phyloP scores from a whole-genome alignment of 2,329 filamentous ascomycete genomes.

The Trichoderma afroharzianum region DNA sequence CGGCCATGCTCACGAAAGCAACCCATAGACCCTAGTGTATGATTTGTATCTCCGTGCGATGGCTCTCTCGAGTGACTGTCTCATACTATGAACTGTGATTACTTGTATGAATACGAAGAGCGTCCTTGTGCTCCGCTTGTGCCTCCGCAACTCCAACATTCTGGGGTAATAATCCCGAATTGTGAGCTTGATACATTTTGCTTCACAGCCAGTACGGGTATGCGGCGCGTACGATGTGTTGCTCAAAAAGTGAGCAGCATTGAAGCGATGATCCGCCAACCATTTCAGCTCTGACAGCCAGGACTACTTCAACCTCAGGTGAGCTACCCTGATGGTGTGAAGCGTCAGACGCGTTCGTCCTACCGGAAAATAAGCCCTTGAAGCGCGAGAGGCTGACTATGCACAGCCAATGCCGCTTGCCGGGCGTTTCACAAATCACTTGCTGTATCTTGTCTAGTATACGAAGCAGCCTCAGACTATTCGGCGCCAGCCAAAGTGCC shows the following conservation, averaged over 20 bases:
- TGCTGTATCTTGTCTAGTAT: not conserved
- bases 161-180: not conserved
- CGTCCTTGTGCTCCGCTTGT: not conserved
- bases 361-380: not conserved
- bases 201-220: not conserved
- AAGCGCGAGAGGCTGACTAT: not conserved
- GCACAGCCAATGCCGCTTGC: not conserved
- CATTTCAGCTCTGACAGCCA: not conserved
- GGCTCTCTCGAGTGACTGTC: not conserved
- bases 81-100: not conserved
- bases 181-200: too few relatives aligned
- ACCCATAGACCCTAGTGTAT: not conserved
- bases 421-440: not conserved
- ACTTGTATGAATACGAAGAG: not conserved
- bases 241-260: not conserved
- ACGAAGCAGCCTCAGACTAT: not conserved
- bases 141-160: not conserved
- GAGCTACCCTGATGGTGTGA: not conserved
- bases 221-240: not conserved
- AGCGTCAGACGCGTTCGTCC: not conserved
- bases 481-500: not conserved
- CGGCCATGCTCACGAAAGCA: not conserved
- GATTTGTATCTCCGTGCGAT: not conserved
- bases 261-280: not conserved
- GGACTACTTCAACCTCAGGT: not conserved